Percentiles rank a stretch among this genome's conserved stretches.
phyloP scores from a whole-genome alignment of 106 monocot genomes.

The Apostasia shenzhenica region DNA sequence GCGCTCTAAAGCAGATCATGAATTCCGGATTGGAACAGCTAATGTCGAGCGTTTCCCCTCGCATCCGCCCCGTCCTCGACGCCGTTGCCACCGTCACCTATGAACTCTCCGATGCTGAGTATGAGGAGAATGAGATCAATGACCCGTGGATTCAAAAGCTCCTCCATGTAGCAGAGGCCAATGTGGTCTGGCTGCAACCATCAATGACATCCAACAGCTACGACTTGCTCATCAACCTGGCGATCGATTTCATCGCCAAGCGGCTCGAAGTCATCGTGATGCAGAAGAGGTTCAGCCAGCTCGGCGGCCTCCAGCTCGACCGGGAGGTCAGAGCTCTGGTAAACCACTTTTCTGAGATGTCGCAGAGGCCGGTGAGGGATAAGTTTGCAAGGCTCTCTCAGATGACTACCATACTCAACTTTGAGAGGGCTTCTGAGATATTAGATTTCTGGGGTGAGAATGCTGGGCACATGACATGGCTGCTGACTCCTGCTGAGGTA shows the following conservation, averaged over 20 bases:
- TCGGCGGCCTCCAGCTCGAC: slow-evolving; percentile 93
- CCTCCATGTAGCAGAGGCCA: slow-evolving; percentile 61
- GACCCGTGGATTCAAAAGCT: slow-evolving; percentile 97
- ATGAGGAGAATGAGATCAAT: slow-evolving; percentile 91
- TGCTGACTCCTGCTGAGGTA: slow-evolving; percentile 90
- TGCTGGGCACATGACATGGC: slow-evolving; percentile 92
- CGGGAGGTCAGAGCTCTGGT: slow-evolving; percentile 85
- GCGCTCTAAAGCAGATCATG: slow-evolving; percentile 47
- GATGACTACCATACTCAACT: slow-evolving; percentile 80
- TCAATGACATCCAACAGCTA: slow-evolving; percentile 70
- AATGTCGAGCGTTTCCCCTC: slow-evolving; percentile 48
- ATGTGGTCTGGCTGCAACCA: slow-evolving; percentile 70
- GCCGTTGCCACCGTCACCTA: slow-evolving; percentile 78
- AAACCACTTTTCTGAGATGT: slow-evolving; percentile 88
- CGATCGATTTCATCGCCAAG: slow-evolving; percentile 90
- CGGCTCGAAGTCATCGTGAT: slow-evolving; percentile 95
- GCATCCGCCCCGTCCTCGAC: slow-evolving; percentile 86
- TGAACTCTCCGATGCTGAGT: slow-evolving; percentile 81
- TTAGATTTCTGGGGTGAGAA: slow-evolving; percentile 98
- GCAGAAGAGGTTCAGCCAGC: slow-evolving; percentile 94
- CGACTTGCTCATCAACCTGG: slow-evolving; percentile 68
- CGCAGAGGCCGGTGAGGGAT: slow-evolving; percentile 86
- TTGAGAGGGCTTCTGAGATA: slow-evolving; percentile 93
- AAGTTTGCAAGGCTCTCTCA: slow-evolving; percentile 92
- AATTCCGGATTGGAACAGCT: slow-evolving; percentile 75